phyloP scores from a whole-genome alignment of 2,329 filamentous ascomycete genomes.

The Macrophomina phaseolina region DNA sequence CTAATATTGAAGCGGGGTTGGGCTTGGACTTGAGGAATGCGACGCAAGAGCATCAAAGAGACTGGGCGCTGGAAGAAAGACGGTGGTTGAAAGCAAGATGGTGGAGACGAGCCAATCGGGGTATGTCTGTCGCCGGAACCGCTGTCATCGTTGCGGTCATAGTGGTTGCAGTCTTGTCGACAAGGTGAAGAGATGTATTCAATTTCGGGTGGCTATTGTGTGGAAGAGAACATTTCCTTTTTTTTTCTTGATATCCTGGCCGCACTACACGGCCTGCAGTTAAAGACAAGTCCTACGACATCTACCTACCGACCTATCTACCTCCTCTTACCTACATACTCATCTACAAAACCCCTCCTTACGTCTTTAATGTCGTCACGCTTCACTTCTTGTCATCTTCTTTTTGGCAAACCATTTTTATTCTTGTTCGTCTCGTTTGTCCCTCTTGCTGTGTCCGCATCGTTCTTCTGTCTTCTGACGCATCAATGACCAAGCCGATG shows the following conservation, averaged over 20 bases:
- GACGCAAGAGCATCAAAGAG: conserved; percentile 4
- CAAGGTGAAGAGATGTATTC: conserved; percentile 11
- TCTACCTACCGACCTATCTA: conserved; percentile 15
- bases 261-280: neutral
- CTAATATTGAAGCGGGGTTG: conserved; percentile 20
- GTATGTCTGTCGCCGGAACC: conserved; percentile 12
- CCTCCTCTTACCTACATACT: conserved; percentile 12
- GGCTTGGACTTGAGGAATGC: conserved; percentile 8
- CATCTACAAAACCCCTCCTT: conserved; percentile 10
- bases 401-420: neutral
- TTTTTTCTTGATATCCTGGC: conserved; percentile 24
- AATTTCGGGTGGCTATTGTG: neutral
- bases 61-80: conserved; percentile 19
- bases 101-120: conserved; percentile 25
- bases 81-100: conserved; percentile 18
- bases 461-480: neutral
- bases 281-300: conserved; percentile 15
- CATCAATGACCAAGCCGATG: neutral
- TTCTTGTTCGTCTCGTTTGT: neutral
- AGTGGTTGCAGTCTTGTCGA: conserved; percentile 12
- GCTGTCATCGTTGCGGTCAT: conserved; percentile 16
- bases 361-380: conserved; percentile 18
- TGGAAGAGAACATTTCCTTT: neutral
- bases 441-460: neutral
- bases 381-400: neutral